These are phyloP conservation scores for Aspergillus melleus DNA, from an alignment of 2,329 filamentous ascomycete genomes.

Conservation along the genomic window DNA sequence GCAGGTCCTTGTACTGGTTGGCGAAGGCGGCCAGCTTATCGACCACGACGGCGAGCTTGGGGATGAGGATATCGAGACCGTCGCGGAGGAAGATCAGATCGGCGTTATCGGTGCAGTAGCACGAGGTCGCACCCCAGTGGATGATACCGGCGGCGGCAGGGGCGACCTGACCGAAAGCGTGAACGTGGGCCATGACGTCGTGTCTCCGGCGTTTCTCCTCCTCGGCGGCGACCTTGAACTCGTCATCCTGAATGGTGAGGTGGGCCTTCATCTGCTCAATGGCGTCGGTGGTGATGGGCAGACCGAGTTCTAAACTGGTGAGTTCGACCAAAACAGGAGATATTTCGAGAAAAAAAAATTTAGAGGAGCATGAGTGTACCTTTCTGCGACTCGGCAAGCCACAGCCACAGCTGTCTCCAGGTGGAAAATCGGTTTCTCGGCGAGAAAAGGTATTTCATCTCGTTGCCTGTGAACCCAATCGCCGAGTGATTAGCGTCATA, in stretches of 20 bases:
- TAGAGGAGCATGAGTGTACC: slow-evolving; percentile 24
- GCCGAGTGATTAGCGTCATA: background rate
- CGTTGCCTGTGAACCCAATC: slow-evolving; percentile 43
- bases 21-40: slow-evolving; percentile 73
- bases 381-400: slow-evolving; percentile 77
- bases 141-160: slow-evolving; percentile 81
- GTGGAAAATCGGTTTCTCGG: slow-evolving; percentile 71
- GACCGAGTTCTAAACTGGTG: slow-evolving; percentile 62
- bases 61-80: slow-evolving; percentile 72
- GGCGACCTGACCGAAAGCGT: slow-evolving; percentile 71
- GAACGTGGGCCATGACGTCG: slow-evolving; percentile 67
- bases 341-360: background rate
- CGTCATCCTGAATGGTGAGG: slow-evolving; percentile 71
- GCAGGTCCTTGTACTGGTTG: slow-evolving; percentile 68
- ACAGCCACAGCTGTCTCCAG: slow-evolving; percentile 84
- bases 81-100: slow-evolving; percentile 76
- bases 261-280: slow-evolving; percentile 75
- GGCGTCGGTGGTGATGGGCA: slow-evolving; percentile 71
- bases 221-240: slow-evolving; percentile 70
- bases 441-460: slow-evolving; percentile 80
- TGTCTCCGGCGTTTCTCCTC: slow-evolving; percentile 75
- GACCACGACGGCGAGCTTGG: slow-evolving; percentile 77
- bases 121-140: slow-evolving; percentile 68
- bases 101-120: slow-evolving; percentile 67
- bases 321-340: slow-evolving; percentile 15